phyloP scores from a whole-genome alignment of 441 rosid genomes.

The Gossypium davidsonii region DNA sequence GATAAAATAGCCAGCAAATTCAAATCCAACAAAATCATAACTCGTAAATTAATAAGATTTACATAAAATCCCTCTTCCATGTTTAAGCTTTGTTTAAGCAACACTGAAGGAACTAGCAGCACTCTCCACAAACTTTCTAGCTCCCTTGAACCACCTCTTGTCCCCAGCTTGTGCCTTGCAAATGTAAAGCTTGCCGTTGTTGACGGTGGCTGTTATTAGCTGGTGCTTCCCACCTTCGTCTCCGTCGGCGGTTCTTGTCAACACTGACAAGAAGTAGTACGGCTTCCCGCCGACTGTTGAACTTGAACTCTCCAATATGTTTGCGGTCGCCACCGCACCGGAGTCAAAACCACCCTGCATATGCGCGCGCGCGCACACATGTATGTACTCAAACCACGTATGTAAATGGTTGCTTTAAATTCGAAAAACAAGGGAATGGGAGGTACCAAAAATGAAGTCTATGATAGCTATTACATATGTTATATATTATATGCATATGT shows the following conservation, averaged over 20 bases:
- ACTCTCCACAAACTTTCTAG: conserved; percentile 74
- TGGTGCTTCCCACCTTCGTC: conserved; percentile 97
- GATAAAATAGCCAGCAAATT: background rate
- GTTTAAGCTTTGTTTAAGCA: conserved; percentile 34
- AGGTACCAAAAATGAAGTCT: background rate
- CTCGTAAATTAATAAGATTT: conserved; percentile 16
- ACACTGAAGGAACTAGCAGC: conserved; percentile 74
- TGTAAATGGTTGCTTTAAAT: background rate
- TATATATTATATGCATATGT: background rate
- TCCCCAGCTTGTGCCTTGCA: conserved; percentile 99
- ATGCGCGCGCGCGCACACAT: too few relatives aligned
- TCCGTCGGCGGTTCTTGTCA: conserved; percentile 95
- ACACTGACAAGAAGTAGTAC: conserved; percentile 56
- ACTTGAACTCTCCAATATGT: conserved; percentile 54
- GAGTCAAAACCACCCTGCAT: conserved; percentile 80
- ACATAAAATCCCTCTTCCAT: conserved; percentile 17
- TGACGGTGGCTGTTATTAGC: conserved; percentile 65
- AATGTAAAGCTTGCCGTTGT: conserved; percentile 77
- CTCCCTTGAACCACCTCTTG: conserved; percentile 99
- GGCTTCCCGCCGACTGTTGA: conserved; percentile 47
- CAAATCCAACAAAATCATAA: conserved; percentile 16
- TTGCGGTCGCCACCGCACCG: conserved; percentile 77
- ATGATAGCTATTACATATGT: background rate
- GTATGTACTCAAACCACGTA: background rate
- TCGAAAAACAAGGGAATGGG: background rate